Evolutionary conservation across 805 yeast genomes (phyloP).

Genomic region (Hanseniaspora lindneri): DNA sequence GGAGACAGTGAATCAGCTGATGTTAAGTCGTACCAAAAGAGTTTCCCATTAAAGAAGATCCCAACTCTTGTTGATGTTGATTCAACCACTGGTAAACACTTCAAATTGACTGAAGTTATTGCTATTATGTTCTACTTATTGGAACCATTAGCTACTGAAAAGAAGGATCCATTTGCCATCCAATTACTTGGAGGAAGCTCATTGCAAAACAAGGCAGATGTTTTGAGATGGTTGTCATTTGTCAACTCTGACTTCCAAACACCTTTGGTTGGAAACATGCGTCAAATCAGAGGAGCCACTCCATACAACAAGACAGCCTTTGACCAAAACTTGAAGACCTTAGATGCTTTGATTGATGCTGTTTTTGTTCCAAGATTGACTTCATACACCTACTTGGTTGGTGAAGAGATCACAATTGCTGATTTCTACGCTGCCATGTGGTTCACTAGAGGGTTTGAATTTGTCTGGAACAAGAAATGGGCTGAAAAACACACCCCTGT

Average conservation of each 20-base stretch:
- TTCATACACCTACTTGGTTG: constrained; percentile 59
- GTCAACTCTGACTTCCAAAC: constrained; percentile 55
- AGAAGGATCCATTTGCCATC: constrained; percentile 26
- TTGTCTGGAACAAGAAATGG: constrained; percentile 53
- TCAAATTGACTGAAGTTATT: constrained; percentile 54
- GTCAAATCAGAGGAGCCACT: constrained; percentile 35
- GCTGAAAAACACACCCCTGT: constrained; percentile 50
- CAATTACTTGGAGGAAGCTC: constrained; percentile 27
- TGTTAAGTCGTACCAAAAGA: constrained; percentile 28
- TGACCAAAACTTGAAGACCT: constrained; percentile 28
- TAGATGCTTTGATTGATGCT: constrained; percentile 31
- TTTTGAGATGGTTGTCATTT: constrained; percentile 68
- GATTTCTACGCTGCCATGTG: constrained; percentile 22
- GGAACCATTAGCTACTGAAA: constrained; percentile 35
- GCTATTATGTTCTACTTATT: constrained; percentile 48
- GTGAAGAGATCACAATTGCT: constrained; percentile 46
- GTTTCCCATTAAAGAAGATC: constrained; percentile 51
- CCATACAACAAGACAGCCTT: constrained; percentile 73
- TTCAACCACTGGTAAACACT: constrained; percentile 42
- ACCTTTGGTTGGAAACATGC: constrained; percentile 27
- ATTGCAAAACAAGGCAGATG: constrained; percentile 52
- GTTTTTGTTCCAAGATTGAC: constrained; percentile 48
- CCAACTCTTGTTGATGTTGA: constrained; percentile 54
- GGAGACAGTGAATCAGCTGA: constrained; percentile 32
- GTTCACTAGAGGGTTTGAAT: constrained; percentile 30